Evolutionary conservation across 2,329 filamentous ascomycete species (phyloP), one percentile per base, ranked within the genome.

Genomic region (Fusarium acutatum): DNA sequence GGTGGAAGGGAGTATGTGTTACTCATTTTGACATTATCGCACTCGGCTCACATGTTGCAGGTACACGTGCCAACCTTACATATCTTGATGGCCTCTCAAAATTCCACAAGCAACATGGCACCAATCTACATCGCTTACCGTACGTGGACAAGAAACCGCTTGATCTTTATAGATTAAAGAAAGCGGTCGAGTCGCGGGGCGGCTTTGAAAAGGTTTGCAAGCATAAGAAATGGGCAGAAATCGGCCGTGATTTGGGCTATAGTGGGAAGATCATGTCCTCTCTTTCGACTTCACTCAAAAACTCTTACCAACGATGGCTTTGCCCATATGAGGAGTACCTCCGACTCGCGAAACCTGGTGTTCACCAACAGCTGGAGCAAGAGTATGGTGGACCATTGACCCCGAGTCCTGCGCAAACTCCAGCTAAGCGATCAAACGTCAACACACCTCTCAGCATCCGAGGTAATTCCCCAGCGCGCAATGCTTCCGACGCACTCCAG

Each of bases 221-320:
- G 83, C 88, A 92, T 63, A 99, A 99, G 84, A 98, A 98, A 85
- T 99, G 96, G 96, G 96, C 96, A 22, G 96, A 99, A 82, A 98
- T 99, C 77, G 96, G 96, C 38, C 91, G 96, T 79, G 96, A 98
- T 81, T 85, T 99, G 53, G 96, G 96, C 61, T 99, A 99, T 83
- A 98, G 96, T 80, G 96, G 96, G 80, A 99, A 99, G 86, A 99
- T 99, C 72, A 99, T 99, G 96, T 98, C 96, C 6, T 98, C 96
- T 14, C 86, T 99, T 52, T 99, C 96, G 11, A 99, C 96, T 0
- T 98, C 96, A 10, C 88, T 99, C 46, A 99, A 98, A 82, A 99
- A 99, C 82, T 98, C 96, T 1, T 99, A 97, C 78, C 95, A 97
- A 81, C 92, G 96, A 83, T 99, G 96, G 94, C 90, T 99, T 7